Conservation (phyloP, 805 yeast genomes). For the Naumovozyma baii region DNA sequence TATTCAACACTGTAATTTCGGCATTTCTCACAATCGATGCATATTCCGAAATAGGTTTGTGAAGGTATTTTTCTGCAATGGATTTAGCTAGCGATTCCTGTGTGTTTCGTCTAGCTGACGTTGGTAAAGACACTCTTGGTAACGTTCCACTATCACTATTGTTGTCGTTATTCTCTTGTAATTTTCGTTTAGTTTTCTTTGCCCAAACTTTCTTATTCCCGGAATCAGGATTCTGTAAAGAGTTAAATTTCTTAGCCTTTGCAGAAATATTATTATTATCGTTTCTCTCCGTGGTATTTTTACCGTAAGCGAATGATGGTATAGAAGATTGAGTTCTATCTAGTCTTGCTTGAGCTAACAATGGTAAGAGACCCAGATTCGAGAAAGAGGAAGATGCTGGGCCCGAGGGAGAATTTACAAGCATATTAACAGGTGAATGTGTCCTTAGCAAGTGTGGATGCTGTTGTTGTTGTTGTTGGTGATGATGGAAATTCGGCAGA, state of each 20-base stretch:
- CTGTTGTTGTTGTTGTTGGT: conserved; percentile 3
- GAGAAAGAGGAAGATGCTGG: background rate
- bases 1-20: conserved; percentile 29
- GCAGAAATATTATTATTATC: background rate
- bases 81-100: conserved; percentile 26
- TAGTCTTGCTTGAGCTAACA: background rate
- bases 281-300: conserved; percentile 1
- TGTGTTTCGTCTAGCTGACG: conserved; percentile 10
- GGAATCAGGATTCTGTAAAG: background rate
- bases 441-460: conserved; percentile 3
- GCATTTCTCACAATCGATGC: conserved; percentile 38
- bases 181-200: too few species aligned
- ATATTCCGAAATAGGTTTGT: conserved; percentile 35
- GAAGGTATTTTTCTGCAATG: conserved; percentile 24
- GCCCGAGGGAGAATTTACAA: background rate
- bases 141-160: background rate
- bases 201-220: background rate
- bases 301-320: conserved; percentile 1
- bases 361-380: background rate
- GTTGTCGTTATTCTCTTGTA: background rate
- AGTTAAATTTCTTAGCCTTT: background rate
- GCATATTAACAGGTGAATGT: background rate
- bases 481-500: background rate
- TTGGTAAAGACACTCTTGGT: background rate
- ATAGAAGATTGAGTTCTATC: background rate